Evolutionary conservation across 1,284 basidiomycete genomes (phyloP), one percentile per base, ranked within the genome.

Genomic region (Xanthoconium separans): DNA sequence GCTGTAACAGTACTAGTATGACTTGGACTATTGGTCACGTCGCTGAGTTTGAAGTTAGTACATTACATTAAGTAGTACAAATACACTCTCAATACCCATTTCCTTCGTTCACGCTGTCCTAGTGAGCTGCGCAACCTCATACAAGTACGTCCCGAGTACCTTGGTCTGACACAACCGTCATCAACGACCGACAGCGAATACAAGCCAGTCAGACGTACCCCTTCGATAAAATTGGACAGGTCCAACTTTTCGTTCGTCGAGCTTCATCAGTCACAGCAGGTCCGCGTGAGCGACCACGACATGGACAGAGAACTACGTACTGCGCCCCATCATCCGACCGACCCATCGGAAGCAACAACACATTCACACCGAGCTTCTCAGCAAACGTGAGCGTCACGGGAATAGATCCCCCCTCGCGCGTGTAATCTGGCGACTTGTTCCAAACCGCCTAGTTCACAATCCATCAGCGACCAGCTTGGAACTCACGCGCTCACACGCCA

Each of bases 191-290:
- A 48, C 48, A 48, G 48, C 22, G 9, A n/a, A 31, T 27, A 34
- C 15, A 2, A 37, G 45, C 29, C 7, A 7, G 22, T 9, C 27
- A 9, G 40, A 59, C 84, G 61, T 68, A 88, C 90, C 61, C 94
- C 95, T 71, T 93, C 81, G 64, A 98, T 91, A 75, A 90, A 98
- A 79, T 99, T 99, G 55, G 85, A 87, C 47, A 82, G 80, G 73
- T 99, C 95, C 50, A 99, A 78, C 74, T 99, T 99, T 79, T 99
- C 96, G 73, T 97, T 97, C 24, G 92, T 97, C 61, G 93, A 87
- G 76, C 92, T 89, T 63, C 33, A 57, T 42, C 2, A 13, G 16
- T 15, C 18, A 12, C 33, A 8, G 18, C 18, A 18, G 4, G n/a
- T 27, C 11, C 11, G 20, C 8, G 27, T 59, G 39, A 61, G 41